Base-by-base conservation (phyloP, 768 basidiomycete genomes). In the Boletus sp. region DNA sequence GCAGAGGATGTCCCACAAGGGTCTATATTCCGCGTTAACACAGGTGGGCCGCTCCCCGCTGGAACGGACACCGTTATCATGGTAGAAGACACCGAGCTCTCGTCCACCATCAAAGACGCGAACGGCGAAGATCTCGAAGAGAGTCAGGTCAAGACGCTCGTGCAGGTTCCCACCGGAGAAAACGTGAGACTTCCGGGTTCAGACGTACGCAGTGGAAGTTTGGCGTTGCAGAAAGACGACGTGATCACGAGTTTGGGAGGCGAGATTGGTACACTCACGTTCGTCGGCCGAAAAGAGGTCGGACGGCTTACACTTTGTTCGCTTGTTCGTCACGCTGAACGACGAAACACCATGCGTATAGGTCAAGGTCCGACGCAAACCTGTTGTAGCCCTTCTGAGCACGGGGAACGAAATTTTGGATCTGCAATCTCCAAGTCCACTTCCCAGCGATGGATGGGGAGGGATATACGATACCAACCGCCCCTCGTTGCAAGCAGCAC, bases 81-180 rank as follows among this genome's bases (percentile, higher is more conserved):
- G 92, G 93, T 96, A 19, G 93, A 96, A 71, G 93, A 95, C 66
- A 95, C 93, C 0, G 80, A 82, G 53, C 77, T 96, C 7, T 75
- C 83, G n/a, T 82, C 82, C 3, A 79, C 81, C 1, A 56, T 70
- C 50, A 68, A 72, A 45, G 74, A 75, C 30, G 61, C 64, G 4
- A 66, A 73, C 19, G 72, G 73, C 17, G 59, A 68, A 33, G 73
- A 78, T 55, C 72, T 75, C 3, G 92, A 94, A 64, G 92, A 95
- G 68, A 74, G 77, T 25, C 79, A 84, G 56, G 83, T 96, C 1
- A 81, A 82, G 62, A 84, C 83, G 0, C 75, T 91, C 2, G 84
- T 73, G 1, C 80, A 83, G 55, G 78, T 90, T 0, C 77, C 80
- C 2, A 54, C 61, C 0, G 83, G 81, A 0, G 92, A 93, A 63